Evolutionary conservation across 2,329 filamentous ascomycete species (phyloP), one percentile per base, ranked within the genome.

Genomic region (Colletotrichum noveboracense): DNA sequence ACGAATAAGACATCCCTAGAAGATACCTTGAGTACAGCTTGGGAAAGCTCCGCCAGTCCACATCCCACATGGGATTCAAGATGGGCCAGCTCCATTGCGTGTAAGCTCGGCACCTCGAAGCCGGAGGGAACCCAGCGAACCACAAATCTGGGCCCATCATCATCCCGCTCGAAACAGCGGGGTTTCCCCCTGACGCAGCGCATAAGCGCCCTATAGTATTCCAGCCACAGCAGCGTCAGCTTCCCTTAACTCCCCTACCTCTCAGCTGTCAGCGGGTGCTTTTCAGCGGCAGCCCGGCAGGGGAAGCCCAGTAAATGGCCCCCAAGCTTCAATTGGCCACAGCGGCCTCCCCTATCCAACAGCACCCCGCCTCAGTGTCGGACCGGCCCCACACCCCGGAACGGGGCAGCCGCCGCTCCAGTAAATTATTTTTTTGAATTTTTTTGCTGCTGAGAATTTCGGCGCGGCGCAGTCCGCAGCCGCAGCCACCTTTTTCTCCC

Each of bases 321-420:
- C 61, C 32, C 61, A 43, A 28, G 7, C 58, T 61, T 28, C 28
- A 13, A 64, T 21, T 48, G n/a, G 61, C 10, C 34, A 28, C 12
- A 16, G 61, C 34, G 43, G 43, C 43, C 43, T 48, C 43, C 43
- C 43, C 43, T 48, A 48, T 48, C 43, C 43, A 48, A 21, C 43
- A 21, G 0, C 43, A 48, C 43, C 43, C 43, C 43, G 43, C 43
- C 43, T 48, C 9, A 48, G 43, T 26, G 21, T 73, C 70, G 74
- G 74, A 62, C 58, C 74, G 70, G 70, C 28, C 74, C 70, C 64
- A 43, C 61, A 28, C 38, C 32, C 36, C 68, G 68, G 58, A 55
- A 60, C 64, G 56, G 43, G 26, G 36, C 68, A 65, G 60, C 71
- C 21, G 70, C 73, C 58, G 55, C 56, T 70, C 56, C 32, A 61